Percentiles rank a stretch among this genome's conserved stretches.
These are phyloP conservation scores for Vishniacozyma victoriae DNA, from an alignment of 768 basidiomycete genomes.

Conservation along the genomic window DNA sequence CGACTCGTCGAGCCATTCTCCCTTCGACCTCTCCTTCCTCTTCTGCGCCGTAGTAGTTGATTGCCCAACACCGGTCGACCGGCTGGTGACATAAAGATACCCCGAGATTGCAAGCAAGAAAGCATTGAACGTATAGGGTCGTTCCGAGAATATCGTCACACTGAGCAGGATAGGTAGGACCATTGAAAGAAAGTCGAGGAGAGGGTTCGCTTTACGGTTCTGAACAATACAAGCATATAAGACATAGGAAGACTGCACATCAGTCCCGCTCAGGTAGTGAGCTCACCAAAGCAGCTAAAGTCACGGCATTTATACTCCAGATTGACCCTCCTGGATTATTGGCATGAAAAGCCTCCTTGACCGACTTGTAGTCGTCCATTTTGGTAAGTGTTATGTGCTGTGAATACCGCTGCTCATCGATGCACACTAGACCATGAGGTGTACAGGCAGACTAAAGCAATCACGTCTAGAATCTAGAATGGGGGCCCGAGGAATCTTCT, in stretches of 20 bases:
- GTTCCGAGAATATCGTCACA: conserved; percentile 67
- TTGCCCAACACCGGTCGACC: neutral
- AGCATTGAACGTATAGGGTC: conserved; percentile 55
- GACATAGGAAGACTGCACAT: conserved; percentile 62
- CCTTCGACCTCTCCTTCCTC: conserved; percentile 11
- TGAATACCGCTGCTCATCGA: too few relatives aligned
- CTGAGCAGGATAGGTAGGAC: conserved; percentile 72
- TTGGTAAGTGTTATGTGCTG: too few relatives aligned
- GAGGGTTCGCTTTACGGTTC: conserved; percentile 1
- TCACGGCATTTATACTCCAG: conserved; percentile 62
- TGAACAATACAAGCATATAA: conserved; percentile 52
- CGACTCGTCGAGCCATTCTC: conserved; percentile 39
- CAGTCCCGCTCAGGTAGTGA: neutral
- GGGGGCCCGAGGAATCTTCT: too few relatives aligned
- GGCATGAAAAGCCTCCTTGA: conserved; percentile 78
- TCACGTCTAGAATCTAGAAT: too few relatives aligned
- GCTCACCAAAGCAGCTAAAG: conserved; percentile 60
- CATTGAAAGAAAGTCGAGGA: conserved; percentile 60
- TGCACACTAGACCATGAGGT: too few relatives aligned
- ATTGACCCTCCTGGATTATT: conserved; percentile 66
- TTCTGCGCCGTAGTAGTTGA: neutral
- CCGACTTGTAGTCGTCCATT: conserved; percentile 59
- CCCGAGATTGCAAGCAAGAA: conserved; percentile 13
- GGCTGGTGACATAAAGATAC: neutral
- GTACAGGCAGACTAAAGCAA: too few relatives aligned